phyloP scores from a whole-genome alignment of 2,329 filamentous ascomycete genomes.

The Penicillium corylophilum region DNA sequence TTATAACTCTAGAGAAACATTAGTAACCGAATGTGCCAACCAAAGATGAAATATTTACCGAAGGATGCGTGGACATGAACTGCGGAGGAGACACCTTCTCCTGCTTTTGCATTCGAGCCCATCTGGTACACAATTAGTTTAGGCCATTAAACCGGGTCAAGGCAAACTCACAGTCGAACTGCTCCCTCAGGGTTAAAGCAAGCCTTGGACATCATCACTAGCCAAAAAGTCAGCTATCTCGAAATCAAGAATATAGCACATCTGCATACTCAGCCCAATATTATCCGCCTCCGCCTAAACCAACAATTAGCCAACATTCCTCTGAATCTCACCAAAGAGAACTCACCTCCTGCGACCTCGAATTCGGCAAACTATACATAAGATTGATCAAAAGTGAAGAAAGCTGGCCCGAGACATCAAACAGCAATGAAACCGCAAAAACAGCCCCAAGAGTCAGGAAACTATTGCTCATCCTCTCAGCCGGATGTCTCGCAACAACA shows the following conservation, averaged over 20 bases:
- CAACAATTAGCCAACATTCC: conserved; percentile 8
- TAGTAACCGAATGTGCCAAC: not conserved
- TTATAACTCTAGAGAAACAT: conserved; percentile 47
- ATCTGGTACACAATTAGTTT: conserved; percentile 32
- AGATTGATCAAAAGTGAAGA: conserved; percentile 48
- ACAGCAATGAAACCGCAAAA: conserved; percentile 30
- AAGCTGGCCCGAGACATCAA: conserved; percentile 43
- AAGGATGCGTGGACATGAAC: conserved; percentile 62
- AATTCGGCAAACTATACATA: conserved; percentile 55
- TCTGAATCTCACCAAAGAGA: not conserved
- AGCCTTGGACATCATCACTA: conserved; percentile 61
- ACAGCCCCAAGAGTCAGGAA: conserved; percentile 34
- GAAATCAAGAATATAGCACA: not conserved
- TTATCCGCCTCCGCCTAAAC: conserved; percentile 59
- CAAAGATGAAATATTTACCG: conserved; percentile 29
- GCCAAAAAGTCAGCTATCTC: conserved; percentile 15
- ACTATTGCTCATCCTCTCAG: conserved; percentile 54
- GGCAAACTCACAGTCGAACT: conserved; percentile 45
- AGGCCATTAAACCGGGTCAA: not conserved
- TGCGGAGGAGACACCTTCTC: conserved; percentile 52
- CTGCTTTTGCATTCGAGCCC: conserved; percentile 52
- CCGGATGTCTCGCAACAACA: conserved; percentile 57
- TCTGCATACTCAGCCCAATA: conserved; percentile 53
- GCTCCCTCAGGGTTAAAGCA: conserved; percentile 61
- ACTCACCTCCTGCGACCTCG: conserved; percentile 55